phyloP scores from a whole-genome alignment of 1,284 basidiomycete species.

The Ustilago sp. region DNA sequence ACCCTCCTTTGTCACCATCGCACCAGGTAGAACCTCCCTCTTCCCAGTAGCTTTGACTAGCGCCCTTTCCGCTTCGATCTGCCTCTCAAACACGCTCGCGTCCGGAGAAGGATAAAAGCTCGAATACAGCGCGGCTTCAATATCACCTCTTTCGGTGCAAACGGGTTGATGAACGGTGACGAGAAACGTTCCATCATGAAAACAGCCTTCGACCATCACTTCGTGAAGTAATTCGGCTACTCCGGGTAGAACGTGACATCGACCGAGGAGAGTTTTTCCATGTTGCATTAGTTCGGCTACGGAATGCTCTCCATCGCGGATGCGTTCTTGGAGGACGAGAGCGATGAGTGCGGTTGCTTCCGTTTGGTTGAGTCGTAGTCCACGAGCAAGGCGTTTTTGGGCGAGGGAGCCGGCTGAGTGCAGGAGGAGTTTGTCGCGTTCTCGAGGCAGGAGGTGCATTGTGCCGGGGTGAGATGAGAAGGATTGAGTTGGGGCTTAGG shows the following conservation, averaged over 20 bases:
- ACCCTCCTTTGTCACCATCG: conserved; percentile 50
- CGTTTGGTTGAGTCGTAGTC: conserved; percentile 83
- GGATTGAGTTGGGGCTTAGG: no score
- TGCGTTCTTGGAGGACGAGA: conserved; percentile 89
- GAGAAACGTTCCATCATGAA: conserved; percentile 65
- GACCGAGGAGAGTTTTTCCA: conserved; percentile 83
- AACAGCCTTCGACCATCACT: conserved; percentile 69
- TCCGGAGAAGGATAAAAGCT: conserved; percentile 88
- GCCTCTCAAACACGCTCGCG: conserved; percentile 70
- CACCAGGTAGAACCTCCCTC: conserved; percentile 48
- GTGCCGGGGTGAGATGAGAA: background rate
- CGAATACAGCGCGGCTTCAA: conserved; percentile 86
- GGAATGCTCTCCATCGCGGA: conserved; percentile 89
- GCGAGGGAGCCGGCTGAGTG: conserved; percentile 75
- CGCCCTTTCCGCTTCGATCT: background rate
- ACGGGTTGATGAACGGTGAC: conserved; percentile 81
- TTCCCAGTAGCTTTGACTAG: conserved; percentile 14
- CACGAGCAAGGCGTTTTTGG: conserved; percentile 92
- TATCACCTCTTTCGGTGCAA: conserved; percentile 78
- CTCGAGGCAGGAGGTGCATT: conserved; percentile 68
- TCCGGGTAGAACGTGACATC: conserved; percentile 86
- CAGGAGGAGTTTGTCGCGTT: conserved; percentile 66
- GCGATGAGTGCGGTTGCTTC: conserved; percentile 92
- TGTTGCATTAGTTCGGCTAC: conserved; percentile 86
- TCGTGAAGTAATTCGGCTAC: conserved; percentile 69